A percentile compares a stretch with the other conserved stretches of the same genome.
Conservation (phyloP, 306 rosid species). For the Albizia julibrissin region DNA sequence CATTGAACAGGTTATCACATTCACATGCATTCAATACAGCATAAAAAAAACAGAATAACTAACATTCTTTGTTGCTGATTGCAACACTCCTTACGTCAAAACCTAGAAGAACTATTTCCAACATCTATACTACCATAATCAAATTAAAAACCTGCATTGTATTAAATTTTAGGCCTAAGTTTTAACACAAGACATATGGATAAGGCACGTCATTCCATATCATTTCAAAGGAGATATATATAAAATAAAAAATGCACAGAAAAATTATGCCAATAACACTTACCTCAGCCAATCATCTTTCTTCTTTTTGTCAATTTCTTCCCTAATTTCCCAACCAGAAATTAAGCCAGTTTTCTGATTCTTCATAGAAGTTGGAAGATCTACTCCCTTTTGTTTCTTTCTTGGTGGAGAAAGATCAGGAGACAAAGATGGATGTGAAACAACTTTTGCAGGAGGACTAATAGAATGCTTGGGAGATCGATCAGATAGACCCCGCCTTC, state of each 20-base stretch:
- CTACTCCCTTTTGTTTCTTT: conserved; percentile 47
- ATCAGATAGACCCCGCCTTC: conserved; percentile 33
- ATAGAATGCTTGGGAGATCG: conserved; percentile 28
- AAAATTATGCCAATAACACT: conserved; percentile 23
- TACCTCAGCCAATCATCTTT: conserved; percentile 69
- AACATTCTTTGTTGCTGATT: background rate
- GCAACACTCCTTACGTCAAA: background rate
- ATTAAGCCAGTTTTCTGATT: conserved; percentile 69
- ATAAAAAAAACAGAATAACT: background rate
- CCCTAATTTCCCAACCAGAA: conserved; percentile 73
- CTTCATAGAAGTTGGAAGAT: conserved; percentile 42
- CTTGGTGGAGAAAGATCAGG: conserved; percentile 73
- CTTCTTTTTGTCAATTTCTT: conserved; percentile 71
- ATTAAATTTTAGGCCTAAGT: background rate
- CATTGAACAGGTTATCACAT: background rate
- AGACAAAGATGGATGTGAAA: conserved; percentile 41
- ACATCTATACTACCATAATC: conserved; percentile 20
- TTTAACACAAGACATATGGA: background rate
- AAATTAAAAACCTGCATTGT: conserved; percentile 9
- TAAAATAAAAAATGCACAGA: background rate
- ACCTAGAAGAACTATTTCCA: conserved; percentile 13
- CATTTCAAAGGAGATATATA: background rate
- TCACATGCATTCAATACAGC: background rate
- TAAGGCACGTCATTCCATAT: background rate
- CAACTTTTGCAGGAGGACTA: conserved; percentile 24